These are phyloP conservation scores for Chaetomium cochliodes DNA, from an alignment of 495 filamentous ascomycete species.

Conservation along the genomic window DNA sequence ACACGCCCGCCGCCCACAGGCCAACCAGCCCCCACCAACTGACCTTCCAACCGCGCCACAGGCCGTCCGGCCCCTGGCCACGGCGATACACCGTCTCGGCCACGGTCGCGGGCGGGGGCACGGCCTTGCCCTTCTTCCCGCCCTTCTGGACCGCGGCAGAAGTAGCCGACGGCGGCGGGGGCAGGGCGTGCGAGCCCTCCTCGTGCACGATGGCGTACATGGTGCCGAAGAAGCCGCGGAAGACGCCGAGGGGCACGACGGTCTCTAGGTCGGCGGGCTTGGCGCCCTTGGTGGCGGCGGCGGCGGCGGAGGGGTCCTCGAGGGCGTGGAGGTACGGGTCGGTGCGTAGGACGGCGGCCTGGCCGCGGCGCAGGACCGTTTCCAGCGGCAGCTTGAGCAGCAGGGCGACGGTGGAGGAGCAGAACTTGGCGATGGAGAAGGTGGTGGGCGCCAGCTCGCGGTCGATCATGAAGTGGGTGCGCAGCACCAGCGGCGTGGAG, in stretches of 20 bases:
- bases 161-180: no score
- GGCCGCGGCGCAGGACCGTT: conserved; percentile 84
- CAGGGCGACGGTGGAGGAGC: conserved; percentile 72
- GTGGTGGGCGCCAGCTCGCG: conserved; percentile 74
- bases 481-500: conserved; percentile 77
- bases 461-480: conserved; percentile 74
- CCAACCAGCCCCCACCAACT: conserved; percentile 94
- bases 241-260: conserved; percentile 70
- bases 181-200: conserved; percentile 58
- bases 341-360: conserved; percentile 62
- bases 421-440: conserved; percentile 76
- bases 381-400: conserved; percentile 85
- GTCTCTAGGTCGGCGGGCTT: conserved; percentile 53
- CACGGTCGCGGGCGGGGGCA: conserved; percentile 10
- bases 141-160: background rate
- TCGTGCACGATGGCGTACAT: conserved; percentile 85
- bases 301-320: conserved; percentile 24
- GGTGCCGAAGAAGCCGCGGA: conserved; percentile 78
- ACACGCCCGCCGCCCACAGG: conserved; percentile 60
- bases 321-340: conserved; percentile 45
- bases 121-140: conserved; percentile 35
- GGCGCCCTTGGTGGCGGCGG: background rate
- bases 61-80: conserved; percentile 78
- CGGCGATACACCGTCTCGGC: conserved; percentile 53
- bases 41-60: conserved; percentile 92